Evolutionary conservation across 352 stramenopile genomes (phyloP), one percentile per base, ranked within the genome.

Genomic region (Phytophthora foliorum): DNA sequence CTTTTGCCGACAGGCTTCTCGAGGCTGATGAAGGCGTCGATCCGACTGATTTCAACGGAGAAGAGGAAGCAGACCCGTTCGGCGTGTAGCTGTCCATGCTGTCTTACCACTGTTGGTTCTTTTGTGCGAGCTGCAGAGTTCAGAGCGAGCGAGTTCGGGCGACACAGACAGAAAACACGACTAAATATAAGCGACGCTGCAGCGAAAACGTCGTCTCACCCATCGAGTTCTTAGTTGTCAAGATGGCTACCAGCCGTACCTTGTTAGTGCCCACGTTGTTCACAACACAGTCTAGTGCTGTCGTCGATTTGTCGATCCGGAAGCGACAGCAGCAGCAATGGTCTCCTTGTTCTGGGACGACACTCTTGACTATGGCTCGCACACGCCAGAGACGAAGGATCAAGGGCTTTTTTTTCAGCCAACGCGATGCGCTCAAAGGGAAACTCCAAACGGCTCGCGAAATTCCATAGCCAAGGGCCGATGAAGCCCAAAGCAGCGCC

Each of bases 21-120:
- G 66, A 53, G 3, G 57, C n/a, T 34, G 62, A 64, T 10, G 48
- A 6, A 21, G 41, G 46, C 3, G 67, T 36, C 29, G 67, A 75
- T 52, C 48, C 22, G n/a, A 60, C 54, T 4, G 72, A 68, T 42
- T 71, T 76, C 38, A 79, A 45, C n/a, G 67, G 54, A n/a, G 71
- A 78, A 39, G 66, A 67, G 13, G 62, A 65, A 51, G 64, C 53
- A 36, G 57, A 22, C 1, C 48, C 67, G 0, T 22, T 68, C 34
- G 72, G 57, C 1, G 72, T 70, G 27, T 63, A 68, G 31, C 49
- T 79, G 19, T 62, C 63, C 72, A 79, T 79, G 14, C 9, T 71
- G 54, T 17, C 32, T 31, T n/a, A 14, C 13, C 16, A 22, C 34
- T 51, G 48, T 38, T 13, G 16, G 39, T 52, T 67, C 13, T 57